Evolutionary conservation across 352 stramenopile species (phyloP).

Genomic region (Phytophthora crassamura): DNA sequence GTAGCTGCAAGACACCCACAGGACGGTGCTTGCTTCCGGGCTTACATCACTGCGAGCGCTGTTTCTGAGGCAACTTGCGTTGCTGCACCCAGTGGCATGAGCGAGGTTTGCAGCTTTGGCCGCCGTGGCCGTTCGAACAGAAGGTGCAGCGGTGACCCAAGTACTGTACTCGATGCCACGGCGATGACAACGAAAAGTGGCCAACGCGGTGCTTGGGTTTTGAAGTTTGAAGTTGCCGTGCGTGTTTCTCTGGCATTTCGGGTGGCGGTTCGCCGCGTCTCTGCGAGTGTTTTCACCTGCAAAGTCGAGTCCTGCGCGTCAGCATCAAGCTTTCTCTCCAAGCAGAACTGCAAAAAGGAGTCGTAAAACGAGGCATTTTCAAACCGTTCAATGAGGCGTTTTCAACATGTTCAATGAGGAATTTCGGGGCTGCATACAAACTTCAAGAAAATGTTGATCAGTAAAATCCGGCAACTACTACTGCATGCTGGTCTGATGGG

Average conservation of each 20-base stretch:
- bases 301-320: slow-evolving; percentile 26
- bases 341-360: slow-evolving; percentile 4
- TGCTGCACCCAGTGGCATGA: neutral
- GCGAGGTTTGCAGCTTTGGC: neutral
- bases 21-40: no score
- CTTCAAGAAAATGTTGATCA: no score
- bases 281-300: slow-evolving; percentile 3
- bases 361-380: neutral
- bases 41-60: no score
- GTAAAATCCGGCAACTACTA: no score
- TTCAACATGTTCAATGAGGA: neutral
- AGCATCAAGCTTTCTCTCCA: slow-evolving; percentile 3
- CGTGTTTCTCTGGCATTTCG: slow-evolving; percentile 24
- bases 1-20: no score
- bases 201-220: slow-evolving; percentile 9
- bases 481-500: no score
- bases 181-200: neutral
- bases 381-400: slow-evolving; percentile 1
- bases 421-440: neutral
- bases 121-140: neutral
- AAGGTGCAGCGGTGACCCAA: slow-evolving; percentile 4
- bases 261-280: slow-evolving; percentile 9
- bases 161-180: neutral
- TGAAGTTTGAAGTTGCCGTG: slow-evolving; percentile 18
- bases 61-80: no score